Conservation (phyloP, 1,284 basidiomycete species). For the Ustilago bromivora region DNA sequence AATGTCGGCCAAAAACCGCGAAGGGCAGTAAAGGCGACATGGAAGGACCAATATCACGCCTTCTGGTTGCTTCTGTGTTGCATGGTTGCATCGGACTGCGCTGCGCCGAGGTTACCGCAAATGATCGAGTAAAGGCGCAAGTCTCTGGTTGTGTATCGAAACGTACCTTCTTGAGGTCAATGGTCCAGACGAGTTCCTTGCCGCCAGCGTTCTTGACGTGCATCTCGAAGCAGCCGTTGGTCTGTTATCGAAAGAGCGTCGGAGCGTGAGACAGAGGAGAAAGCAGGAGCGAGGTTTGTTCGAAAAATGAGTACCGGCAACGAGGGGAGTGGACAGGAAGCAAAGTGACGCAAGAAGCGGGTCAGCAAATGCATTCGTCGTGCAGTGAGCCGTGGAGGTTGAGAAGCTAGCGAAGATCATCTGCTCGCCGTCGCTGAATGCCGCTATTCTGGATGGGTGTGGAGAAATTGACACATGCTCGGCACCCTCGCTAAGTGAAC, state of each 20-base stretch:
- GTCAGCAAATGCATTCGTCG: background rate
- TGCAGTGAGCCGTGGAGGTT: background rate
- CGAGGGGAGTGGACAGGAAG: background rate
- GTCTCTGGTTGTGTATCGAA: background rate
- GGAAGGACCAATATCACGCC: background rate
- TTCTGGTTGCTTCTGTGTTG: too few relatives aligned
- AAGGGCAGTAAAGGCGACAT: background rate
- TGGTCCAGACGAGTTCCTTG: constrained; percentile 79
- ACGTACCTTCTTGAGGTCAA: constrained; percentile 87
- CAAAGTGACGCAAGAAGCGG: background rate
- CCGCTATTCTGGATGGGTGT: background rate
- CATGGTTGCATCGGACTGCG: background rate
- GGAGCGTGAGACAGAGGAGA: background rate
- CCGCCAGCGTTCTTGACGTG: constrained; percentile 82
- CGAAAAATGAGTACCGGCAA: background rate
- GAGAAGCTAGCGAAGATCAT: background rate
- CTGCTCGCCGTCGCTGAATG: background rate
- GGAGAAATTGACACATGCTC: too few relatives aligned
- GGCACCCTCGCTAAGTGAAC: too few relatives aligned
- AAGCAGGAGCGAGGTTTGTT: background rate
- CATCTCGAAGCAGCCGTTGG: constrained; percentile 91
- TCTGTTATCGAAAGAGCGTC: constrained; percentile 72
- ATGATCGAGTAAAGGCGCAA: background rate
- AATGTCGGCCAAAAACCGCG: too few relatives aligned
- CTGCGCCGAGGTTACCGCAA: background rate